Base-by-base conservation (phyloP, 1,139 yeast species). In the Suhomyces guaymorum region DNA sequence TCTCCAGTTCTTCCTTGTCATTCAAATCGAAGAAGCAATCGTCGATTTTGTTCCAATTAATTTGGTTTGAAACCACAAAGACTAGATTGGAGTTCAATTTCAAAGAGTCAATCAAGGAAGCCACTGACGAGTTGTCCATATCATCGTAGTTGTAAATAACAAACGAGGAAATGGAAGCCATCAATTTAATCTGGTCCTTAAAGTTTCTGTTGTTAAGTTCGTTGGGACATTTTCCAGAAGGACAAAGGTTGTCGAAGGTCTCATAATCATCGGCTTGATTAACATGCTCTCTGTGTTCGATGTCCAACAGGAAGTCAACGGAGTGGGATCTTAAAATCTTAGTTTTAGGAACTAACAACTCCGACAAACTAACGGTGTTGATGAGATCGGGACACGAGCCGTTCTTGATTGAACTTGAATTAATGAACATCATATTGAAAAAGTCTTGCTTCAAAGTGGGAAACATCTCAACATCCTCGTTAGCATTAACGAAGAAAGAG, bases 131-230 rank as follows among this genome's bases (percentile, higher is more conserved):
- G 41, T 51, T 38, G 20, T 46, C 43, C 31, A 51, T 42, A 22
- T 43, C 47, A 15, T 49, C 44, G 44, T 55, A 57, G 37, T 61
- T 62, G 43, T 65, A 67, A 9, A 66, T 43, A 2, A 67, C 46
- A 37, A 66, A 64, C 36, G 64, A 56, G 12, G 66, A 59, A 12
- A 65, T 44, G 7, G 62, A 55, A 1, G 68, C 63, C 56, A 59
- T 57, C 28, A 66, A 44, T 32, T 53, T 49, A n/a, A 58, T 43
- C 42, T 67, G 73, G 21, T 44, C 46, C 22, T 46, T 44, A 38
- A 49, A 66, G 42, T 65, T 66, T 15, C 73, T 46, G 38, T 62
- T 66, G 37, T 58, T 54, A 28, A 63, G 47, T 10, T 54, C 61
- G 24, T 26, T 26, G 7, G 27, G 24, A 3, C 32, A 15, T 11